Conservation (phyloP, 495 filamentous ascomycete species). For the Aspergillus olivimuriae region DNA sequence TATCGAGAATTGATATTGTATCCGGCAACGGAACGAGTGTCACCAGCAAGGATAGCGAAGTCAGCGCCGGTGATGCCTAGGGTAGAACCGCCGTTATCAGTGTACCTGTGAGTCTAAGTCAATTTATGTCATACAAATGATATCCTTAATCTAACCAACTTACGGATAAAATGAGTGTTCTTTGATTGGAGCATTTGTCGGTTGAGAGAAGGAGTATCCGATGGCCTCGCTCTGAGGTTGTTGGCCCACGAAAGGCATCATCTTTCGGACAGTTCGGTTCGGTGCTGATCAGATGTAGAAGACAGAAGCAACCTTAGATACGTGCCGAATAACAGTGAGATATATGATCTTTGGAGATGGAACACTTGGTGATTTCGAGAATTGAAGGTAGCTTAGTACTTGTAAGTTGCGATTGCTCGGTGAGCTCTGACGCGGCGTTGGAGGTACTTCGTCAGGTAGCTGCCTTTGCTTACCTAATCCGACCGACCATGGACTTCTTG, state of each 20-base stretch:
- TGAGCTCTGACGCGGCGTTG: slow-evolving; percentile 34
- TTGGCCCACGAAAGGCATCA: slow-evolving; percentile 43
- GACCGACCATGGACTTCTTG: slow-evolving; percentile 9
- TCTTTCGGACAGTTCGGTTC: slow-evolving; percentile 16
- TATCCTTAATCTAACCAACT: slow-evolving; percentile 18
- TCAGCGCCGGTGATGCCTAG: slow-evolving; percentile 89
- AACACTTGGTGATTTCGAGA: too few species aligned
- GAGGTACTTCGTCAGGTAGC: too few species aligned
- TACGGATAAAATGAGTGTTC: slow-evolving; percentile 96
- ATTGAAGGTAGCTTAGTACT: not conserved
- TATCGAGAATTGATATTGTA: slow-evolving; percentile 98
- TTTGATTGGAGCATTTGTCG: slow-evolving; percentile 42
- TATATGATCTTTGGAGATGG: not conserved
- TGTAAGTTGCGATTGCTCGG: slow-evolving; percentile 10
- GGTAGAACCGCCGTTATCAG: slow-evolving; percentile 95
- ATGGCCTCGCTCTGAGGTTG: slow-evolving; percentile 35
- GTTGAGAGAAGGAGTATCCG: slow-evolving; percentile 57
- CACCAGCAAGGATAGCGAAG: slow-evolving; percentile 93
- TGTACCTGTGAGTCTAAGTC: slow-evolving; percentile 59
- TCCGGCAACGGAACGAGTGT: slow-evolving; percentile 87
- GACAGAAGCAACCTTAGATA: too few species aligned
- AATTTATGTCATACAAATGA: slow-evolving; percentile 5
- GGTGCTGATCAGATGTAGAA: too few species aligned
- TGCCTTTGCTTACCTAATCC: slow-evolving; percentile 39
- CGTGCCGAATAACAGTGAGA: too few species aligned